Base-by-base conservation (phyloP, 805 yeast genomes). In the Saturnispora bothae region DNA sequence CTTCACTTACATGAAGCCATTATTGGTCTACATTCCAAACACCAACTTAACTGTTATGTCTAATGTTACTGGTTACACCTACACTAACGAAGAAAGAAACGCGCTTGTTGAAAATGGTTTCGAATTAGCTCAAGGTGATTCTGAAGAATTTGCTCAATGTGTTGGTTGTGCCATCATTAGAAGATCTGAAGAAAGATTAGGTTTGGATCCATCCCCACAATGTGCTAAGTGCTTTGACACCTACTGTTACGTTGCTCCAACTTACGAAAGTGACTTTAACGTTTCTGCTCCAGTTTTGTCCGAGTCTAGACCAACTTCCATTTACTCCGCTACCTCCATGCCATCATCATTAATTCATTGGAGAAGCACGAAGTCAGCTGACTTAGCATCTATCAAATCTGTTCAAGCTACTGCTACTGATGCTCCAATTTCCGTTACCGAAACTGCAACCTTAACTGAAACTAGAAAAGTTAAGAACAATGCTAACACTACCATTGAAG, bases 81-180 rank as follows among this genome's bases (percentile, higher is more conserved):
- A 80, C 57, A 57, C 72, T 1, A 77, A 76, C 49, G 63, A 61
- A 0, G 81, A 78, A 47, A 70, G 78, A 49, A 59, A 62, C 38
- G 65, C 68, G 0, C 66, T 83, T 66, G 68, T 84, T 41, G 54
- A 62, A 42, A 84, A 84, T 54, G 95, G 94, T 8, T 80, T 69
- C 52, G 81, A 82, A 47, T 61, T 71, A 17, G 73, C 76, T 8
- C 66, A 86, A 1, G 72, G 85, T 15, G 53, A 72, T 13, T 86
- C 80, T 46, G 49, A 59, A 1, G 75, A 80, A 28, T 83, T 83
- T 77, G 65, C 71, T 21, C 66, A 74, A 22, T 83, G 95, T 63
- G 68, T 83, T 20, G 82, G 82, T 3, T 84, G 95, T 65, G 94
- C 94, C 6, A 69, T 83, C 32, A 68, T 83, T 38, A 75, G 81